A percentile compares a stretch with the other conserved stretches of the same genome.
Conservation (phyloP, 495 filamentous ascomycete genomes). For the Neurospora terricola region DNA sequence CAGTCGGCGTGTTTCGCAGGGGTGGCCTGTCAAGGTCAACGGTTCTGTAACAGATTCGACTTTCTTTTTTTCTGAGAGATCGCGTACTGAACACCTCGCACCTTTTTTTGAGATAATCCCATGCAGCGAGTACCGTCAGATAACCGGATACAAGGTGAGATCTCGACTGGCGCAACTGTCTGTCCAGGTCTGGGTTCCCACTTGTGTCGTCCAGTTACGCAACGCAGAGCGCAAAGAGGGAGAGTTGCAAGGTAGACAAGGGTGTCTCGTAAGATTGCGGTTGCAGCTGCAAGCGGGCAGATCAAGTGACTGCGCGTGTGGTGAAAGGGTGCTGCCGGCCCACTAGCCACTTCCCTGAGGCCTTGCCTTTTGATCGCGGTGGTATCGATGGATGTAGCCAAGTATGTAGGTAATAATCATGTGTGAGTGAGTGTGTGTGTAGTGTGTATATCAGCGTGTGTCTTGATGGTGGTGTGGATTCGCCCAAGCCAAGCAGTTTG, state of each 20-base stretch:
- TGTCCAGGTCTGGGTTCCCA: not conserved
- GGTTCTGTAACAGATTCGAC: not conserved
- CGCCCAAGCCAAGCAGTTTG: not conserved
- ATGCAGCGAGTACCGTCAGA: not conserved
- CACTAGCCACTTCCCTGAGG: not conserved
- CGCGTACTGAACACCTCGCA: not conserved
- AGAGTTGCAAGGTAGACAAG: slow-evolving; percentile 5
- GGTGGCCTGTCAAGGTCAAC: not conserved
- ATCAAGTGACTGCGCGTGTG: slow-evolving; percentile 25
- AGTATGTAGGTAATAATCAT: not conserved
- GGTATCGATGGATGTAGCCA: not conserved
- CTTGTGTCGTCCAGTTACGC: slow-evolving; percentile 7
- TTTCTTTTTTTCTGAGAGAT: not conserved
- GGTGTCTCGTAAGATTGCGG: slow-evolving; percentile 12
- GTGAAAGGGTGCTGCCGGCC: not conserved
- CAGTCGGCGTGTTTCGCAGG: not conserved
- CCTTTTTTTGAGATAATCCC: not conserved
- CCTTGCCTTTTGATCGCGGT: not conserved
- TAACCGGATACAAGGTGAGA: not conserved
- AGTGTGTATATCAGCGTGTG: not conserved
- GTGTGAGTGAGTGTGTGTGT: not conserved
- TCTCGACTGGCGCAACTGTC: not conserved
- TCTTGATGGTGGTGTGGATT: not conserved
- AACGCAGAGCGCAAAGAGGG: not conserved
- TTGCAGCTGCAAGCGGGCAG: slow-evolving; percentile 21